These are phyloP conservation scores for Clonostachys chloroleuca DNA, from an alignment of 2,329 filamentous ascomycete species.

Conservation along the genomic window DNA sequence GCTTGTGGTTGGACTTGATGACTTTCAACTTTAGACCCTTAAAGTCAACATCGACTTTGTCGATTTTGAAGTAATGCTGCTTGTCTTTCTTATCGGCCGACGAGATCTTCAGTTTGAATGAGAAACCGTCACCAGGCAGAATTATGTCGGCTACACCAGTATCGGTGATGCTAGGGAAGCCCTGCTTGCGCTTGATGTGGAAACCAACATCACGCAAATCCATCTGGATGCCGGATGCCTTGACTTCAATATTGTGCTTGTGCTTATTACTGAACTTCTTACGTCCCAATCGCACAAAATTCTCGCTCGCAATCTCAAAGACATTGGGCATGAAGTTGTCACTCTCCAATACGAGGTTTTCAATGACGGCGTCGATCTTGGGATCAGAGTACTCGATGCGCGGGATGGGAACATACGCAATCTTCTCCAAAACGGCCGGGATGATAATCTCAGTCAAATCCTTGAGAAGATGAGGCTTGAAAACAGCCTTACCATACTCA, in stretches of 20 bases:
- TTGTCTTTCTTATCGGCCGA: constrained; percentile 71
- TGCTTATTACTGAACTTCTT: constrained; percentile 79
- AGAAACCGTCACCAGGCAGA: constrained; percentile 81
- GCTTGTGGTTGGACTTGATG: constrained; percentile 92
- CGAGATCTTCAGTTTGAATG: constrained; percentile 86
- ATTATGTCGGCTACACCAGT: constrained; percentile 85
- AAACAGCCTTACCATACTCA: constrained; percentile 74
- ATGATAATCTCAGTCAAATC: constrained; percentile 85
- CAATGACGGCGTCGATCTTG: constrained; percentile 81
- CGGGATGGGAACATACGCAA: constrained; percentile 88
- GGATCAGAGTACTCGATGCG: constrained; percentile 89
- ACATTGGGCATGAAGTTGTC: constrained; percentile 96
- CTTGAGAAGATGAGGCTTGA: constrained; percentile 91
- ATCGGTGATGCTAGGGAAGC: constrained; percentile 85
- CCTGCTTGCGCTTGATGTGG: constrained; percentile 91
- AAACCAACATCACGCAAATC: constrained; percentile 89
- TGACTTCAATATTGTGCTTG: constrained; percentile 78
- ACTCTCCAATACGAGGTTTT: constrained; percentile 92
- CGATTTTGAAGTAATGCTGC: constrained; percentile 90
- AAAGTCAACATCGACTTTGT: constrained; percentile 79
- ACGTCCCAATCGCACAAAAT: constrained; percentile 92
- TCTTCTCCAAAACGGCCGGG: constrained; percentile 74
- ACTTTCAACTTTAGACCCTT: constrained; percentile 83
- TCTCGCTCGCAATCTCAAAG: constrained; percentile 82
- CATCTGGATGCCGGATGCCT: constrained; percentile 86